Evolutionary conservation across 257 asterid species (phyloP).

Genomic region (Anisodus tanguticus): DNA sequence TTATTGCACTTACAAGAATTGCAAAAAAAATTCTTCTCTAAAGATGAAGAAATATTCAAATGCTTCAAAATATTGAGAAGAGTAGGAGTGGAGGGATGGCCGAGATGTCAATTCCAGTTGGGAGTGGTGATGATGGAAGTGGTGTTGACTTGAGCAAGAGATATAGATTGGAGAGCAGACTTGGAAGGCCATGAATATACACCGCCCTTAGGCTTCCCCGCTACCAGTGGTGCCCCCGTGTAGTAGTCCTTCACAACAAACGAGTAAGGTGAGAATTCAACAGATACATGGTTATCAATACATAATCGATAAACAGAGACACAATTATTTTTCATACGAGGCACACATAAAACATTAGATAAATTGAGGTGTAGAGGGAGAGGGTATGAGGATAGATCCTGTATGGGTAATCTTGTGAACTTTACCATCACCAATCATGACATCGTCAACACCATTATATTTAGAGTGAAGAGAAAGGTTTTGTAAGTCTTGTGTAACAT

Average conservation of each 20-base stretch:
- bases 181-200: not conserved
- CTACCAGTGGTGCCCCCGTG: not conserved
- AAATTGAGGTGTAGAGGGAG: not conserved
- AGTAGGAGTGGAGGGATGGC: not conserved
- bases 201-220: not conserved
- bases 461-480: not conserved
- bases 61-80: not conserved
- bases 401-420: not conserved
- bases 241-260: slow-evolving; percentile 2
- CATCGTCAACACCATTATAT: not conserved
- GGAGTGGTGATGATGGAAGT: not conserved
- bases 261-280: not conserved
- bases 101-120: not conserved
- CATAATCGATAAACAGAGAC: not conserved
- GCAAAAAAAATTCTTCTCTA: too few relatives aligned
- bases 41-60: too few relatives aligned
- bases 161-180: not conserved
- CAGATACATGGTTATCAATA: not conserved
- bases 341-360: not conserved
- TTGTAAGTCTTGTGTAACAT: too few relatives aligned
- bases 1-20: too few relatives aligned
- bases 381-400: not conserved
- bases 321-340: not conserved
- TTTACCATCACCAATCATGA: slow-evolving; percentile 6
- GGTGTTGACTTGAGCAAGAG: not conserved